Percentiles rank a stretch among this genome's conserved stretches.
Evolutionary conservation across 2,329 filamentous ascomycete genomes (phyloP).

Genomic region (Diatrype stigma): DNA sequence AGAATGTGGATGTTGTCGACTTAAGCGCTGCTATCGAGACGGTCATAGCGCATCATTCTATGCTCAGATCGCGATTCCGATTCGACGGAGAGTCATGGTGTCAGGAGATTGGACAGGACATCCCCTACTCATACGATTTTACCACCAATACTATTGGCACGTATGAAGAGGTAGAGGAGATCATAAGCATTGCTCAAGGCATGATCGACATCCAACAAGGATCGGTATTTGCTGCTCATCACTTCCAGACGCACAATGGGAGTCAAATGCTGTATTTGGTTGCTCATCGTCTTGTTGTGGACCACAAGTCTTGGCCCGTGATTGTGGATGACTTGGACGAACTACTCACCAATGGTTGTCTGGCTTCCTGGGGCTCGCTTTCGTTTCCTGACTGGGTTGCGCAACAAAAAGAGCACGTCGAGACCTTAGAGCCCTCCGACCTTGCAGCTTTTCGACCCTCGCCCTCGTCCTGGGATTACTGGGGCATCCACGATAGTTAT

Average conservation of each 20-base stretch:
- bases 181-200: slow-evolving; percentile 38
- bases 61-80: slow-evolving; percentile 46
- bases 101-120: slow-evolving; percentile 38
- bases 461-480: slow-evolving; percentile 41
- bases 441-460: slow-evolving; percentile 36
- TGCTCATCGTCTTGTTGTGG: slow-evolving; percentile 49
- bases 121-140: slow-evolving; percentile 40
- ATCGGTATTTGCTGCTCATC: slow-evolving; percentile 46
- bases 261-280: slow-evolving; percentile 45
- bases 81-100: slow-evolving; percentile 38
- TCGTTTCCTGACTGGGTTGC: slow-evolving; percentile 48
- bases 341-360: slow-evolving; percentile 39
- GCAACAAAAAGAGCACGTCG: slow-evolving; percentile 36
- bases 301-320: slow-evolving; percentile 47
- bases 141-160: slow-evolving; percentile 36
- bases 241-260: slow-evolving; percentile 41
- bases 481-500: slow-evolving; percentile 37
- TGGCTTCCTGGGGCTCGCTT: slow-evolving; percentile 40
- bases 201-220: slow-evolving; percentile 46
- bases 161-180: slow-evolving; percentile 36
- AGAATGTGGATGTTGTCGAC: slow-evolving; percentile 36
- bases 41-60: slow-evolving; percentile 45
- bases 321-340: slow-evolving; percentile 48
- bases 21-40: slow-evolving; percentile 45
- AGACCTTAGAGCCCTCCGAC: slow-evolving; percentile 20